Conservation (phyloP, 805 yeast genomes). For the Starmerella kuoi region DNA sequence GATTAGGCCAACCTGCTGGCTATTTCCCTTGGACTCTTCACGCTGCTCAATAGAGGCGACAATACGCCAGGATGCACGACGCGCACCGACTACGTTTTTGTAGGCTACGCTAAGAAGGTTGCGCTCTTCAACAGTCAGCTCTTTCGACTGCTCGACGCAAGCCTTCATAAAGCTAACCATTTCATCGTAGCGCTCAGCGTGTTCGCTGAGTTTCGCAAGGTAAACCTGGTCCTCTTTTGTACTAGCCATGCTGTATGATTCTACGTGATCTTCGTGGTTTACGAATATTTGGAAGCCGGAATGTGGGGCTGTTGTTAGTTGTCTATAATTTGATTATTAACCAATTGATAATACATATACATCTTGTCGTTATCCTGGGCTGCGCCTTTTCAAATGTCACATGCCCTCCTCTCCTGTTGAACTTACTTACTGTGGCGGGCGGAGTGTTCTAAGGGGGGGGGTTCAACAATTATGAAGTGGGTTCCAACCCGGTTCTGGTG, state of each 20-base stretch:
- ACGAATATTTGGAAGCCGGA: slow-evolving; percentile 1
- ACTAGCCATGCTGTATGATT: not conserved
- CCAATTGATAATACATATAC: not conserved
- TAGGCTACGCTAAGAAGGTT: slow-evolving; percentile 93
- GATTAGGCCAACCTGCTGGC: slow-evolving; percentile 74
- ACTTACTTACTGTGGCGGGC: too few relatives aligned
- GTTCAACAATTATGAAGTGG: too few relatives aligned
- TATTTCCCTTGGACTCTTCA: slow-evolving; percentile 96
- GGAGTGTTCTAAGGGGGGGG: too few relatives aligned
- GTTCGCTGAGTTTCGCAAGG: slow-evolving; percentile 97
- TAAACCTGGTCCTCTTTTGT: slow-evolving; percentile 79
- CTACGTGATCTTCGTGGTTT: slow-evolving; percentile 3
- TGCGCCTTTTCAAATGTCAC: slow-evolving; percentile 3
- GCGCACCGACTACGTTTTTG: slow-evolving; percentile 97
- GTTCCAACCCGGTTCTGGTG: too few relatives aligned
- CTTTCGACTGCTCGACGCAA: slow-evolving; percentile 58
- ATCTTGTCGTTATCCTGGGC: slow-evolving; percentile 1
- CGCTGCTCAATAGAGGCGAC: slow-evolving; percentile 97
- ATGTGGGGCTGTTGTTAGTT: slow-evolving; percentile 3
- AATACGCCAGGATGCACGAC: slow-evolving; percentile 99
- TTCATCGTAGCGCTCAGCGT: slow-evolving; percentile 99
- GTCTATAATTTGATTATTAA: not conserved
- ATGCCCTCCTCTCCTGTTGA: not conserved
- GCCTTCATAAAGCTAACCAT: slow-evolving; percentile 99
- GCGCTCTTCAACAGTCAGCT: slow-evolving; percentile 95